These are phyloP conservation scores for Achlya hypogyna DNA, from an alignment of 352 stramenopile species.

Conservation along the genomic window DNA sequence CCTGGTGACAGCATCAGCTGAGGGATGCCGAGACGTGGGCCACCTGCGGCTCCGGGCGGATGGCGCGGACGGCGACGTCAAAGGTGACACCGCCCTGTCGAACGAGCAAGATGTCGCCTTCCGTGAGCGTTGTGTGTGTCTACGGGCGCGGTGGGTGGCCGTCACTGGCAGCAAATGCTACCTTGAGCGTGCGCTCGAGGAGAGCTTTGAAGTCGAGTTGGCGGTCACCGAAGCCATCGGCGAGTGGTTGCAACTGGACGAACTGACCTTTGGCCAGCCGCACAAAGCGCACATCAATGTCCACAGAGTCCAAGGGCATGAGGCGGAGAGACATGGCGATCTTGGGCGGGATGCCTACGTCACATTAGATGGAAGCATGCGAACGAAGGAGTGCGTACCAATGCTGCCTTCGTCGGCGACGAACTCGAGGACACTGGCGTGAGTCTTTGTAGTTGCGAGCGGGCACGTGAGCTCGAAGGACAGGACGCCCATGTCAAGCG, in stretches of 20 bases:
- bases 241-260: slow-evolving; percentile 52
- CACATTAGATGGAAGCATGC: too few relatives aligned
- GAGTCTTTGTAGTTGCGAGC: slow-evolving; percentile 28
- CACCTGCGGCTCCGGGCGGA: slow-evolving; percentile 38
- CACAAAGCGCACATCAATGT: slow-evolving; percentile 58
- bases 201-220: slow-evolving; percentile 77
- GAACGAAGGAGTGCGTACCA: slow-evolving; percentile 19
- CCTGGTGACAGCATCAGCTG: not conserved
- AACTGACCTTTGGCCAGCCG: slow-evolving; percentile 62
- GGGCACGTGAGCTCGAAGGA: slow-evolving; percentile 61
- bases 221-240: slow-evolving; percentile 56
- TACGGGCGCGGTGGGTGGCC: not conserved
- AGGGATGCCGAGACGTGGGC: slow-evolving; percentile 1
- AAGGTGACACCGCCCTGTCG: slow-evolving; percentile 67
- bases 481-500: slow-evolving; percentile 65
- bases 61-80: slow-evolving; percentile 46
- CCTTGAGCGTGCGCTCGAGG: slow-evolving; percentile 59
- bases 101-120: slow-evolving; percentile 67
- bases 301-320: slow-evolving; percentile 23
- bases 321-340: slow-evolving; percentile 47
- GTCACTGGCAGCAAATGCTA: not conserved
- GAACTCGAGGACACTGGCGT: slow-evolving; percentile 75
- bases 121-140: slow-evolving; percentile 62
- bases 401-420: slow-evolving; percentile 65
- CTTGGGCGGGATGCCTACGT: slow-evolving; percentile 45